These are phyloP conservation scores for Scutellospora calospora DNA, from an alignment of 371 early-diverging fungal genomes.

Conservation along the genomic window DNA sequence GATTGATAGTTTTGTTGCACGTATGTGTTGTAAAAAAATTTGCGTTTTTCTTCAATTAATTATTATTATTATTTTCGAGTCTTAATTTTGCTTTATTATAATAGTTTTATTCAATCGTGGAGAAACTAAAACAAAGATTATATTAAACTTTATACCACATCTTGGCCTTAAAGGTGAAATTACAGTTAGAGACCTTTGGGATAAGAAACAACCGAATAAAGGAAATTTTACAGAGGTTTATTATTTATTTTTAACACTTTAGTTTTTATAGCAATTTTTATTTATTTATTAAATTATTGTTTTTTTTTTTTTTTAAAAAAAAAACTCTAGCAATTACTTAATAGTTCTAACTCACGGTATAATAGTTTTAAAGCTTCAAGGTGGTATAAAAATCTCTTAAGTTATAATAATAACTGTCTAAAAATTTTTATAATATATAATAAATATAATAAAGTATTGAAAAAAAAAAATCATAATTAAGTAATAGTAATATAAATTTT, in stretches of 20 bases:
- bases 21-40: slow-evolving; percentile 4
- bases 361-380: slow-evolving; percentile 34
- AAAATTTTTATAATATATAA: too few species aligned
- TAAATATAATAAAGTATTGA: too few species aligned
- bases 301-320: not conserved
- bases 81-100: not conserved
- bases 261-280: not conserved
- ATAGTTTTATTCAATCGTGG: not conserved
- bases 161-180: not conserved
- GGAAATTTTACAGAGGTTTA: not conserved
- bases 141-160: not conserved
- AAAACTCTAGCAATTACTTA: not conserved
- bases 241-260: not conserved
- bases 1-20: slow-evolving; percentile 6
- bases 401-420: too few species aligned
- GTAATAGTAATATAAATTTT: too few species aligned
- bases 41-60: not conserved
- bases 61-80: not conserved
- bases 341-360: slow-evolving; percentile 3
- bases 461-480: too few species aligned
- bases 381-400: too few species aligned
- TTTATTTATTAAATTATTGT: not conserved
- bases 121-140: not conserved
- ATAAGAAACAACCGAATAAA: not conserved
- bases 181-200: slow-evolving; percentile 20